Percentiles rank a stretch among this genome's conserved stretches.
phyloP scores from a whole-genome alignment of 2,329 filamentous ascomycete species.

The Metarhizium guizhouense region DNA sequence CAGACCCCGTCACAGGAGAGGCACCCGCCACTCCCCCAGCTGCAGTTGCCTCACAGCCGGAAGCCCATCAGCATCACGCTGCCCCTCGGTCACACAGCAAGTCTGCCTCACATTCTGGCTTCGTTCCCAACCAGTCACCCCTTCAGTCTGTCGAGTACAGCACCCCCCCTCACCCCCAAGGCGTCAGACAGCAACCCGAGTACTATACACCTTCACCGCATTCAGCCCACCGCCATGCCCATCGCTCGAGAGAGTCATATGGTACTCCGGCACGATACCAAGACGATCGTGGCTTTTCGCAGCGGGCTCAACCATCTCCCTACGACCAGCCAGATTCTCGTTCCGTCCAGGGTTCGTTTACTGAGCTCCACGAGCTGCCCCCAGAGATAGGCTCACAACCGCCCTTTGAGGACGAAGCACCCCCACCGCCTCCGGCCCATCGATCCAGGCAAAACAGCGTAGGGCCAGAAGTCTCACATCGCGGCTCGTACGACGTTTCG shows the following conservation, averaged over 20 bases:
- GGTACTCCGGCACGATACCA: conserved; percentile 24
- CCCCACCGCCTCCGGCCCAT: conserved; percentile 50
- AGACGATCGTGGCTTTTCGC: conserved; percentile 29
- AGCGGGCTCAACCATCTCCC: conserved; percentile 18
- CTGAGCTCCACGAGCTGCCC: conserved; percentile 23
- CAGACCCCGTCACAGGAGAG: conserved; percentile 59
- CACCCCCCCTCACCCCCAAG: conserved; percentile 20
- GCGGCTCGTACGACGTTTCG: conserved; percentile 30
- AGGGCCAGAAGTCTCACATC: conserved; percentile 31
- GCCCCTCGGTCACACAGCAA: conserved; percentile 39
- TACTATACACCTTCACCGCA: conserved; percentile 26
- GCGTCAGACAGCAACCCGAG: conserved; percentile 12
- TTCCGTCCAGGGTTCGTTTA: conserved; percentile 23
- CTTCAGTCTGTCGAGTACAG: conserved; percentile 44
- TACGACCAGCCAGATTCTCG: conserved; percentile 30
- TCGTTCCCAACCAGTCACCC: conserved; percentile 43
- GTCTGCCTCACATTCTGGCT: conserved; percentile 25
- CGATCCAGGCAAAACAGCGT: conserved; percentile 37
- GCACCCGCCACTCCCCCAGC: conserved; percentile 22
- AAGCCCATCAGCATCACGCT: conserved; percentile 37
- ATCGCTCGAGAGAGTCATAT: conserved; percentile 25
- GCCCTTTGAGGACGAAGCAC: conserved; percentile 33
- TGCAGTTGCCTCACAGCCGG: conserved; percentile 18
- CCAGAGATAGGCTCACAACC: conserved; percentile 26
- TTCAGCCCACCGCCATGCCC: conserved; percentile 20